Evolutionary conservation across 192 early-diverging fungal species (phyloP).

Genomic region (Borealophlyctis nickersoniae): DNA sequence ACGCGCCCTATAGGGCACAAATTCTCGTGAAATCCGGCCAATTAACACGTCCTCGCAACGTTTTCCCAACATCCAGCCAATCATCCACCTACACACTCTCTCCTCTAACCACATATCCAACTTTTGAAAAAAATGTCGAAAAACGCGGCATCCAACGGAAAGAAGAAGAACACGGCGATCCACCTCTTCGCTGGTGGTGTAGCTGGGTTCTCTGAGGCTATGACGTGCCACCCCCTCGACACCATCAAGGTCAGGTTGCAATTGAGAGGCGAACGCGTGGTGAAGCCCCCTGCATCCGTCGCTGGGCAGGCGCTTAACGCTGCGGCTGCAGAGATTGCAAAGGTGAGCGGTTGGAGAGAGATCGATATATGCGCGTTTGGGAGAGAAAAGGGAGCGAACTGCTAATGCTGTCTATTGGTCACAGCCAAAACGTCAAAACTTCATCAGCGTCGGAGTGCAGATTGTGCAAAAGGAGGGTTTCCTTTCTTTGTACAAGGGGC

Average conservation of each 20-base stretch:
- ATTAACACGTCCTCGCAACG: too few relatives aligned
- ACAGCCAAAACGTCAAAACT: slow-evolving; percentile 47
- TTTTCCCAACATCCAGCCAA: too few relatives aligned
- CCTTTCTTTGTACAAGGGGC: slow-evolving; percentile 92
- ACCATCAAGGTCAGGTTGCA: slow-evolving; percentile 99
- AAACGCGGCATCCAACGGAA: slow-evolving; percentile 2
- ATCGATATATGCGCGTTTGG: not conserved
- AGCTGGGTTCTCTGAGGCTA: slow-evolving; percentile 88
- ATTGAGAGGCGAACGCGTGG: slow-evolving; percentile 54
- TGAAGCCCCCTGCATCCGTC: slow-evolving; percentile 18
- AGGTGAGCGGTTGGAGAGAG: slow-evolving; percentile 28
- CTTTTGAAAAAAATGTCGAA: slow-evolving; percentile 5
- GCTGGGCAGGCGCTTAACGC: slow-evolving; percentile 47
- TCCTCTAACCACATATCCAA: not conserved
- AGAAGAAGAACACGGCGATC: slow-evolving; percentile 63
- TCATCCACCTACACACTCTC: too few relatives aligned
- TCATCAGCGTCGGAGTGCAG: slow-evolving; percentile 78
- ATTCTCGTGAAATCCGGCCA: too few relatives aligned
- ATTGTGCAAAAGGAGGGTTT: slow-evolving; percentile 86
- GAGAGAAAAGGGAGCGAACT: too few relatives aligned
- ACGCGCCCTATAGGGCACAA: too few relatives aligned
- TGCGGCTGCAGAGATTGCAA: slow-evolving; percentile 47
- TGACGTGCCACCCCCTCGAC: slow-evolving; percentile 88
- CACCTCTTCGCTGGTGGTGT: slow-evolving; percentile 87
- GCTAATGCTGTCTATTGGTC: not conserved